Evolutionary conservation across 208 protist species (phyloP).

Genomic region (Phytomonas francai): DNA sequence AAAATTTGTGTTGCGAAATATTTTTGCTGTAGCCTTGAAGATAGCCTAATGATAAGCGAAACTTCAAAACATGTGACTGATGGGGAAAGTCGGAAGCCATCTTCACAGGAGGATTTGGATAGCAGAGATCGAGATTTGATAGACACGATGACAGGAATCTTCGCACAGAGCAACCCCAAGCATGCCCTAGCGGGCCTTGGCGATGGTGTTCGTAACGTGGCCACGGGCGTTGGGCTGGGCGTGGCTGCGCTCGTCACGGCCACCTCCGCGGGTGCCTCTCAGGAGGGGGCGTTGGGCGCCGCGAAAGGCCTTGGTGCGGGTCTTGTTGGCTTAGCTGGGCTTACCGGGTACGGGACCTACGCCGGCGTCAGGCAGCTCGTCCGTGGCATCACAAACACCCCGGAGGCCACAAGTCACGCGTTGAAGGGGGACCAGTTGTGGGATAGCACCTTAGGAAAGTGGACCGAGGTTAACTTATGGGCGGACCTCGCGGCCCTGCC

Average conservation of each 20-base stretch:
- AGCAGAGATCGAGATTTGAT: neutral
- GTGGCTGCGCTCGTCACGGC: constrained; percentile 21
- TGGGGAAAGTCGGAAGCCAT: neutral
- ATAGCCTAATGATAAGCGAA: neutral
- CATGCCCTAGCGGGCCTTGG: constrained; percentile 27
- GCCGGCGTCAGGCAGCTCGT: constrained; percentile 26
- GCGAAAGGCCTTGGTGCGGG: constrained; percentile 33
- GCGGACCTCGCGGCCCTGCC: constrained; percentile 26
- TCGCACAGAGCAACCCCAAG: constrained; percentile 30
- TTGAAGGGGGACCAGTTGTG: constrained; percentile 29
- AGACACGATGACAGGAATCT: constrained; percentile 25
- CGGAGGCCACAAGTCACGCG: constrained; percentile 22
- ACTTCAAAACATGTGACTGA: neutral
- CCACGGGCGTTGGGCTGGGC: constrained; percentile 27
- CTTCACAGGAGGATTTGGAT: neutral
- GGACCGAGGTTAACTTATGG: constrained; percentile 33
- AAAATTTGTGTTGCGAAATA: neutral
- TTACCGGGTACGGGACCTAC: constrained; percentile 25
- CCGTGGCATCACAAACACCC: constrained; percentile 35
- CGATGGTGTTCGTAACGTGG: constrained; percentile 24
- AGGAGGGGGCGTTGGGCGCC: constrained; percentile 19
- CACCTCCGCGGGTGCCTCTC: constrained; percentile 16
- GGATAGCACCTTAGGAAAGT: constrained; percentile 34
- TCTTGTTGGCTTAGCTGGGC: constrained; percentile 12
- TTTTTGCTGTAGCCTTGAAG: neutral